Conservation (phyloP, 257 asterid species). For the Salvia hispanica region DNA sequence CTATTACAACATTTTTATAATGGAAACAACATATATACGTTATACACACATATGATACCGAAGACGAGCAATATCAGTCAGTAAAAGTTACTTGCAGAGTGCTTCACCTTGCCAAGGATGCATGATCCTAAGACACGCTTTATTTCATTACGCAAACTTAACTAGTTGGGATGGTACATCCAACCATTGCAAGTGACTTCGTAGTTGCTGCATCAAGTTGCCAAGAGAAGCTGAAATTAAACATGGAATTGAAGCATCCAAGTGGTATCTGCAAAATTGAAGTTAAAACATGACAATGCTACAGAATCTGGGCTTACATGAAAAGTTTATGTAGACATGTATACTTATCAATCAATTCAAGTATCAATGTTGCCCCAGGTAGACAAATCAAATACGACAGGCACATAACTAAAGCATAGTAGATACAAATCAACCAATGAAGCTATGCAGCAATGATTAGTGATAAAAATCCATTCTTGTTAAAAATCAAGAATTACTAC, state of each 20-base stretch:
- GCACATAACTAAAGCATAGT: not conserved
- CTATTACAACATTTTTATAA: not conserved
- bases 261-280: conserved; percentile 43
- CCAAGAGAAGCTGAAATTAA: conserved; percentile 94
- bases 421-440: not conserved
- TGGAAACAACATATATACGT: not conserved
- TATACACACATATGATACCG: not conserved
- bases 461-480: not conserved
- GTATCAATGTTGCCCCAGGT: not conserved
- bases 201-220: conserved; percentile 89
- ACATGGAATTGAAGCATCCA: conserved; percentile 97
- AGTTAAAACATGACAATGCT: not conserved
- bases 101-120: conserved; percentile 90
- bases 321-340: not conserved
- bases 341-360: conserved; percentile 21
- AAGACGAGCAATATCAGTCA: conserved; percentile 12
- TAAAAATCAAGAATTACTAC: conserved; percentile 10
- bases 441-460: too few species aligned
- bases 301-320: not conserved
- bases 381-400: not conserved
- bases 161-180: conserved; percentile 32
- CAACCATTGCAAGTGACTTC: conserved; percentile 91
- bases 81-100: conserved; percentile 15
- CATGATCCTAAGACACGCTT: conserved; percentile 93
- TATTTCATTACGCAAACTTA: conserved; percentile 68